Evolutionary conservation across 371 early-diverging fungal species (phyloP), one percentile per base, ranked within the genome.

Genomic region (Choanephora cucurbitarum): DNA sequence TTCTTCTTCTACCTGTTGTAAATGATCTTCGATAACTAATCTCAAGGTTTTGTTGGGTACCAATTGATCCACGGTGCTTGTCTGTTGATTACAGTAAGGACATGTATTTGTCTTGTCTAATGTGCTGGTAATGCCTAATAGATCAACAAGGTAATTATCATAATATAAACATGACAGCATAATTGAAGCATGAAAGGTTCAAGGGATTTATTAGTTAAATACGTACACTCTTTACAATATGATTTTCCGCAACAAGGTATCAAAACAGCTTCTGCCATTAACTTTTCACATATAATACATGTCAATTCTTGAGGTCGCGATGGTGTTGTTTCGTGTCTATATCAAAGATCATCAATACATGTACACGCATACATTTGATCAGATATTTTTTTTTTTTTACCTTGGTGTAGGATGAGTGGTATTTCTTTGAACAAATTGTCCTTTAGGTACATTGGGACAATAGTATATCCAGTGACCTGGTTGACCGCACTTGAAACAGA

Each of bases 141-240:
- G n/a, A n/a, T n/a, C n/a, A n/a, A n/a, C n/a, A n/a, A n/a, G n/a
- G n/a, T n/a, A n/a, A n/a, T n/a, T n/a, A n/a, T n/a, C n/a, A 41
- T 23, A 47, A n/a, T 15, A 11, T 28, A 56, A n/a, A n/a, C n/a
- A n/a, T n/a, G n/a, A n/a, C n/a, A n/a, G n/a, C n/a, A n/a, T n/a
- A n/a, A 43, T 43, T 19, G 17, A 15, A 43, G 17, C 44, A 19
- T 22, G 44, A 23, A 23, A 21, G 14, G 13, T 14, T 37, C 10
- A 37, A 19, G n/a, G 28, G 28, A 28, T 28, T 28, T 28, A 34
- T 43, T 28, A 7, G 28, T 28, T 5, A 37, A 37, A 69, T 71
- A 78, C 82, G 67, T 85, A 82, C 86, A 84, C 66, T 93, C 90
- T 68, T 94, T 93, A 74, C 98, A 97, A 73, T 85, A 96, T 9